Base-by-base conservation (phyloP, 2,329 filamentous ascomycete genomes). In the Cladosporium sp. region DNA sequence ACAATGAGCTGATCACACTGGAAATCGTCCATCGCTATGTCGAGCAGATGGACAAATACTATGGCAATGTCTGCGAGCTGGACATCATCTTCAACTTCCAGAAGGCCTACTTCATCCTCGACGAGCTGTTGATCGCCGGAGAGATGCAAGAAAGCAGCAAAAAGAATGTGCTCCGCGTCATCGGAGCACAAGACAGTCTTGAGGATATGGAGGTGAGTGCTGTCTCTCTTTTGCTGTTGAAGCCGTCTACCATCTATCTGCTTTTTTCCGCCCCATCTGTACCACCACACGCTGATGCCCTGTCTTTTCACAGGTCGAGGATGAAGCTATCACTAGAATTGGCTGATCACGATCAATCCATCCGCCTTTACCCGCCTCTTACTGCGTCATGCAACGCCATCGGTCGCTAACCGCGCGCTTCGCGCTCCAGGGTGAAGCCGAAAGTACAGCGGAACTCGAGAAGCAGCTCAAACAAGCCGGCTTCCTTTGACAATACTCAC, bases 41-140 rank as follows among this genome's bases (percentile, higher is more conserved):
- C 71, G 94, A 99, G 77, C 94, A 99, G 78, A 99, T 99, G 94
- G 94, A 99, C 82, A 99, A 99, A 76, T 99, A 99, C 80, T 99
- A 97, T 75, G 94, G 94, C 75, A 99, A 99, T 75, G 94, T 99
- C 60, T 99, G 94, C 86, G 94, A 99, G 79, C 84, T 99, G 64
- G 92, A 97, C 75, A 97, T 97, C 77, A 99, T 99, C 75, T 99
- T 99, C 84, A 97, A 96, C 74, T 99, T 99, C 75, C 96, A 96
- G 68, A 99, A 99, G 77, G 94, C 94, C 60, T 99, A 99, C 77
- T 99, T 97, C 77, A 99, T 99, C 66, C 85, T 99, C 47, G 94
- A 99, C 73, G 94, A 99, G 78, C 83, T 99, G 61, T 81, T 99
- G 64, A 81, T 99, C 65, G 94, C 94, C 5, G 94, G 94, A 60